Conservation (phyloP, 345 rosid species). For the Chamaenerion angustifolium region DNA sequence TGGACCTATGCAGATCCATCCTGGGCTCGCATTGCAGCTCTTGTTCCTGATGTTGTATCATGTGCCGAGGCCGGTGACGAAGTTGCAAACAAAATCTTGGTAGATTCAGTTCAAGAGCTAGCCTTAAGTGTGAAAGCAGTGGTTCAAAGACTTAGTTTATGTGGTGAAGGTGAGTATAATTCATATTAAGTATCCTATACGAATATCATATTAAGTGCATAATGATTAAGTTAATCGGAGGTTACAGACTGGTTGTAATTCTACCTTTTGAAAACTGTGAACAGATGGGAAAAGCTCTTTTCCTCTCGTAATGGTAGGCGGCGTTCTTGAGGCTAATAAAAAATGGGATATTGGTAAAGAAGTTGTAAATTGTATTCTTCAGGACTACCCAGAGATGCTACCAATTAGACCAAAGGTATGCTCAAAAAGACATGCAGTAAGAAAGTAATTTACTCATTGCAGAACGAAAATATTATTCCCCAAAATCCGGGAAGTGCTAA, state of each 20-base stretch:
- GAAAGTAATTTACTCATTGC: neutral
- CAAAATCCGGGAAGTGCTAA: too few relatives aligned
- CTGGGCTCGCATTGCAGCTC: slow-evolving; percentile 75
- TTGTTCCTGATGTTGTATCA: slow-evolving; percentile 58
- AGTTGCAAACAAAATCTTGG: slow-evolving; percentile 45
- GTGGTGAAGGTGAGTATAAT: slow-evolving; percentile 39
- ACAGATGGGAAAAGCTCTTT: slow-evolving; percentile 49
- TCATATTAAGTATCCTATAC: too few relatives aligned
- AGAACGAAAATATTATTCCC: neutral
- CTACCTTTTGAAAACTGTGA: too few relatives aligned
- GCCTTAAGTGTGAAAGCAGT: slow-evolving; percentile 68
- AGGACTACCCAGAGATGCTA: slow-evolving; percentile 34
- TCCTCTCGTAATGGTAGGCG: slow-evolving; percentile 76
- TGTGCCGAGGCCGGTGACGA: slow-evolving; percentile 67
- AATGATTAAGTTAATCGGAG: neutral
- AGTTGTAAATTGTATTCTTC: slow-evolving; percentile 35
- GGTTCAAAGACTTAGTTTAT: slow-evolving; percentile 48
- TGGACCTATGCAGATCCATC: slow-evolving; percentile 78
- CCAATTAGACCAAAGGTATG: slow-evolving; percentile 59
- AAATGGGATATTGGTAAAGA: slow-evolving; percentile 68
- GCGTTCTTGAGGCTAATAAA: slow-evolving; percentile 57
- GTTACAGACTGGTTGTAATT: too few relatives aligned
- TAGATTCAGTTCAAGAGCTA: slow-evolving; percentile 47
- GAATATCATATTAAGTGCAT: neutral
- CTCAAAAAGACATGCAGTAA: neutral